These are phyloP conservation scores for Psilocybe sp. DNA, from an alignment of 768 basidiomycete genomes.

Conservation along the genomic window DNA sequence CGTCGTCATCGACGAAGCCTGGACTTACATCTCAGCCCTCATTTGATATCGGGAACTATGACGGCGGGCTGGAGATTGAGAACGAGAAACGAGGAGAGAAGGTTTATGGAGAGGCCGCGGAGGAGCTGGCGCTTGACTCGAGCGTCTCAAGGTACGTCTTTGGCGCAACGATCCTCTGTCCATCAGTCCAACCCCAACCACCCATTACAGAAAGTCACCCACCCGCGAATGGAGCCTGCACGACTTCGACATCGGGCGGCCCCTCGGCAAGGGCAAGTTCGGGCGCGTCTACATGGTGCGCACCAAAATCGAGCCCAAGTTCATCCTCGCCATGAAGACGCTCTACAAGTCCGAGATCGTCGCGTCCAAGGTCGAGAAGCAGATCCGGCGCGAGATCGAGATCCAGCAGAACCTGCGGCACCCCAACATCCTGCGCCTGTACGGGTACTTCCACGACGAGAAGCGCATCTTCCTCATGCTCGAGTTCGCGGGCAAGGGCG, in stretches of 20 bases:
- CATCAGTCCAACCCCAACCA: background rate
- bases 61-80: conserved; percentile 94
- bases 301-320: conserved; percentile 83
- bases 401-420: conserved; percentile 96
- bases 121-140: conserved; percentile 82
- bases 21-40: conserved; percentile 26
- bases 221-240: conserved; percentile 84
- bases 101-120: conserved; percentile 75
- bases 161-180: background rate
- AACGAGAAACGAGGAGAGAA: conserved; percentile 75
- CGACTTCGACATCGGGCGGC: conserved; percentile 91
- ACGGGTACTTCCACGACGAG: conserved; percentile 97
- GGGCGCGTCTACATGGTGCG: conserved; percentile 98
- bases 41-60: conserved; percentile 87
- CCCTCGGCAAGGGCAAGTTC: conserved; percentile 98
- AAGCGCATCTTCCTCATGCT: conserved; percentile 98
- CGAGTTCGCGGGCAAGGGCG: conserved; percentile 96
- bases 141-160: conserved; percentile 59
- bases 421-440: conserved; percentile 89
- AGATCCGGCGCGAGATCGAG: conserved; percentile 96
- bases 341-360: conserved; percentile 97
- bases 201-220: conserved; percentile 49
- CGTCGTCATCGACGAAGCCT: conserved; percentile 14
- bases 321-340: conserved; percentile 95
- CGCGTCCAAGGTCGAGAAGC: conserved; percentile 89